Base-by-base conservation (phyloP, 768 basidiomycete genomes). In the Pluteus cervinus region DNA sequence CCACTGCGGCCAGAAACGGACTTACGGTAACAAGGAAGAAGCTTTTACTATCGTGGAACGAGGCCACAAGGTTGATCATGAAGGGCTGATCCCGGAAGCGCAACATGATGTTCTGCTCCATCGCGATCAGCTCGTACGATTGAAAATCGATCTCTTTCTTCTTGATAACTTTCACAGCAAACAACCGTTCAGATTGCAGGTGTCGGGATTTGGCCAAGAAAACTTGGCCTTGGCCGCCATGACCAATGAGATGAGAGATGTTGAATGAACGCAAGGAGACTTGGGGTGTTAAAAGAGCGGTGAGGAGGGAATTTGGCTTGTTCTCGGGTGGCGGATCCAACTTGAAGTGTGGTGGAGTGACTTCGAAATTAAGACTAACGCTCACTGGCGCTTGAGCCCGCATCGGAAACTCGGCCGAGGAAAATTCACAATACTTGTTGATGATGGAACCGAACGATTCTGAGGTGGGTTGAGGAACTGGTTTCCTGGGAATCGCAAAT, bases 11-110 rank as follows among this genome's bases (percentile, higher is more conserved):
- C 28, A 14, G 8, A 16, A 36, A 6, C 8, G 24, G 12, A 36
- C 45, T 6, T 33, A 52, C 50, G 24, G 46, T 50, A 20, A 45
- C 39, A 2, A 52, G 29, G 21, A 47, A 52, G 20, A 49, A 47
- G 23, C 32, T 38, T 8, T 17, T 10, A 12, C 34, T 32, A 26
- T 52, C 48, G 14, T 44, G 38, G 18, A 49, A 52, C 6, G 40
- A 42, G 3, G 46, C 48, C 16, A 29, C 36, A 7, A 52, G 22
- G 15, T 41, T 33, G 2, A 50, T 15, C 29, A 52, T 21, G 24
- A 46, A 46, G n/a, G 41, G 40, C 15, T 29, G 30, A 2, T 36
- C 38, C 11, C 33, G 23, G 12, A 42, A 16, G 9, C 28, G 23
- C 20, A 41, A 40, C 21, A 52, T 32, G 3, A 42, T 30, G 2